phyloP scores from a whole-genome alignment of 169 alveolate species.

The Besnoitia besnoiti region DNA sequence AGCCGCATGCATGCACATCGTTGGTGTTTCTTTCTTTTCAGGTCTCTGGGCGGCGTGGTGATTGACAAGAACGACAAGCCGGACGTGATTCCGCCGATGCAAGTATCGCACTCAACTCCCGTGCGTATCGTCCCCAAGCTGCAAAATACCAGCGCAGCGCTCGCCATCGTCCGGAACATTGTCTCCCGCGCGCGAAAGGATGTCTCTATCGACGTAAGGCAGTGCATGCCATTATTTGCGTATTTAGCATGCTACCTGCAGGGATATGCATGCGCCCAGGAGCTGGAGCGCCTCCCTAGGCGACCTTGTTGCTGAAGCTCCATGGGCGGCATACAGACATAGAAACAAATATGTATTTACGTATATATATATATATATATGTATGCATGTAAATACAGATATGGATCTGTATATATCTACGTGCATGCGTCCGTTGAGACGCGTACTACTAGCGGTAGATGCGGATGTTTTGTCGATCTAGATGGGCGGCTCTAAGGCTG shows the following conservation, averaged over 20 bases:
- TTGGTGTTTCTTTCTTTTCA: neutral
- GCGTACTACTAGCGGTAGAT: too few species aligned
- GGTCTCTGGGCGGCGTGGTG: constrained; percentile 15
- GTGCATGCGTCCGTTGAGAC: neutral
- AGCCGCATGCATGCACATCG: neutral
- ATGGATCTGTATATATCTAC: neutral
- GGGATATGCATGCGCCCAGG: too few species aligned
- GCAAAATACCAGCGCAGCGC: constrained; percentile 5
- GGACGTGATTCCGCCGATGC: constrained; percentile 17
- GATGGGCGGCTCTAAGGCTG: too few species aligned
- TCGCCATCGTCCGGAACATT: neutral
- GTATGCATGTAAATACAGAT: neutral
- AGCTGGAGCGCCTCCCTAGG: too few species aligned
- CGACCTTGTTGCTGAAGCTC: too few species aligned
- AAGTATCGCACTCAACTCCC: neutral
- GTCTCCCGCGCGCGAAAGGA: neutral
- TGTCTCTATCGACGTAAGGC: neutral
- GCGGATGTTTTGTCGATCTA: too few species aligned
- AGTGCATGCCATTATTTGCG: too few species aligned
- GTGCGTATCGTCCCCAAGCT: constrained; percentile 32
- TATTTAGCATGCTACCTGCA: too few species aligned
- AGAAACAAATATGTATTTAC: neutral
- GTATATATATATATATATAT: neutral
- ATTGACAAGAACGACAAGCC: constrained; percentile 29
- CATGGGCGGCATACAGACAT: too few species aligned